Percentiles rank a stretch among this genome's conserved stretches.
phyloP scores from a whole-genome alignment of 2,329 filamentous ascomycete genomes.

The Ascochyta fabae region DNA sequence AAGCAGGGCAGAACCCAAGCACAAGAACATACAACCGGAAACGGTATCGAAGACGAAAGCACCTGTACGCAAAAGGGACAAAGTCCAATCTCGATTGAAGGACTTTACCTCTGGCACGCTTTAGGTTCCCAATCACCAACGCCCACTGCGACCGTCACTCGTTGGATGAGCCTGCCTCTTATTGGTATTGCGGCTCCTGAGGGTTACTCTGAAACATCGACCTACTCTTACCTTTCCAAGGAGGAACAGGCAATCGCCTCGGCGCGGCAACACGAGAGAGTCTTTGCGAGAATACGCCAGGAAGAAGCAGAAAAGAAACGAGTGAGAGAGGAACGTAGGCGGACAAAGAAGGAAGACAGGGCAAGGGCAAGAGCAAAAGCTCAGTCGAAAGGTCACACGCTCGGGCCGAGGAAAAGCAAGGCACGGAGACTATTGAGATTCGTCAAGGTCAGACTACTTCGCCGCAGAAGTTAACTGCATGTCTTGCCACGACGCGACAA shows the following conservation, averaged over 20 bases:
- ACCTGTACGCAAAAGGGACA: background rate
- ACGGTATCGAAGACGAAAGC: background rate
- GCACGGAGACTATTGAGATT: constrained; percentile 2
- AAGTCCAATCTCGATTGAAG: background rate
- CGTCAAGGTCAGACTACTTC: constrained; percentile 9
- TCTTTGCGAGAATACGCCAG: constrained; percentile 4
- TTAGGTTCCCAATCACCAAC: background rate
- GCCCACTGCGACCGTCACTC: background rate
- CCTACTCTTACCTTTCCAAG: background rate
- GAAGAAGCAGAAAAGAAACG: constrained; percentile 3
- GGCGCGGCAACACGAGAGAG: constrained; percentile 1
- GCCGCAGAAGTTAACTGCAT: constrained; percentile 5
- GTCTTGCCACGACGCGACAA: constrained; percentile 1
- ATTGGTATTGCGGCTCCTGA: constrained; percentile 3
- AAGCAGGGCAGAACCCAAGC: background rate
- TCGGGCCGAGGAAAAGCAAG: constrained; percentile 1
- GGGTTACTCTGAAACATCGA: background rate
- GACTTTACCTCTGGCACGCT: background rate
- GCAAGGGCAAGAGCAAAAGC: constrained; percentile 4
- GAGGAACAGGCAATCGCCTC: constrained; percentile 4
- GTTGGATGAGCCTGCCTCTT: constrained; percentile 9
- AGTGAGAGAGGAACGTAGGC: background rate
- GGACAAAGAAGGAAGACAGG: constrained; percentile 2
- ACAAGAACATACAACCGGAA: background rate
- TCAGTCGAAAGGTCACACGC: background rate